Base-by-base conservation (phyloP, 1,139 yeast species). In the Zygoascus hellenicus region DNA sequence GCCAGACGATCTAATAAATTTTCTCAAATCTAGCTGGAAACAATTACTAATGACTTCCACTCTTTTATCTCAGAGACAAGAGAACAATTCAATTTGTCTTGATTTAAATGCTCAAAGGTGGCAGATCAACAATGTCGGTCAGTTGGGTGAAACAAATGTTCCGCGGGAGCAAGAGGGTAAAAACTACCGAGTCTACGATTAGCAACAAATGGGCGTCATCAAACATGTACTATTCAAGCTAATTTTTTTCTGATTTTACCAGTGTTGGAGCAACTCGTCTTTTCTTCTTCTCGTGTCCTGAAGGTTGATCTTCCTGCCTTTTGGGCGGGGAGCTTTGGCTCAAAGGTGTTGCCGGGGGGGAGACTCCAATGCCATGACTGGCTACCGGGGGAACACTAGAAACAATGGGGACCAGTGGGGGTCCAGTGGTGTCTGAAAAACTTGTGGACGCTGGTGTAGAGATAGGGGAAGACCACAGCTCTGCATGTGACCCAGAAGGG, bases 241-340 rank as follows among this genome's bases (percentile, higher is more conserved):
- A 22, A 31, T 31, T 31, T 19, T 32, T 31, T 17, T 22, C 19
- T 11, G 34, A 10, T 22, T 36, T 29, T 4, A 75, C 61, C 41
- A 73, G 58, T 2, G 75, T 74, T 6, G 81, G 80, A 0, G 71
- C 66, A 3, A 76, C 64, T 48, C 78, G 61, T 47, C 75, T 68
- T 55, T 73, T 73, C 48, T 70, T 67, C 52, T 68, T 70, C 29
- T 53, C 46, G 13, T 44, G 38, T 9, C 31, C 43, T 7, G 37
- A 26, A 11, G 38, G 33, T 7, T 13, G 41, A 10, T 42, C 33
- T 14, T 40, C 48, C 22, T 34, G 34, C n/a, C 37, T 26, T 28
- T 42, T 37, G 13, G 46, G 41, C 17, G 47, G 38, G 10, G 46
- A 26, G 19, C 31, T 15, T 40, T 48, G 28, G 28, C 42, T 17